Base-by-base conservation (phyloP, 73 alveolate species). In the Paramecium primaurelia region DNA sequence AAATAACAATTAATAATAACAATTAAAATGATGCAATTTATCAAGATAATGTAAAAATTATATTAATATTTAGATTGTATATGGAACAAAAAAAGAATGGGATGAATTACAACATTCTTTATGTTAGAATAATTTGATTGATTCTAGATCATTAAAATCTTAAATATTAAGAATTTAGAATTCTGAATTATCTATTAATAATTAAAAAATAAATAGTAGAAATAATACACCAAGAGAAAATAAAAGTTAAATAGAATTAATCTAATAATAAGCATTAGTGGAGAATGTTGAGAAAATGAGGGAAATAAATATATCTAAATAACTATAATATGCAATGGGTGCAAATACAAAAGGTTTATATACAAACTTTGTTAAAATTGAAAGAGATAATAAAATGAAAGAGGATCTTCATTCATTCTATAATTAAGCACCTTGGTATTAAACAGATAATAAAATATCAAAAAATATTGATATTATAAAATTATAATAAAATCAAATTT, bases 61-160 rank as follows among this genome's bases (percentile, higher is more conserved):
- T 4, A 18, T 16, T 2, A 16, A 9, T 38, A 36, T 36, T 75
- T 75, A 75, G 88, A 75, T 75, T 36, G 88, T 75, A 12, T 75
- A 75, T 75, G 88, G 88, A 30, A 75, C 88, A n/a, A 75, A 75
- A 42, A 36, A 20, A 34, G 88, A 75, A 75, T 75, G 88, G 88
- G 88, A 75, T 22, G 64, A 75, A 75, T 18, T 75, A 25, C 25
- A 75, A 38, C 88, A 75, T 75, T 75, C 88, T 3, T 25, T 75
- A 18, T 54, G 14, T 16, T n/a, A 54, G 64, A 36, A 75, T 38
- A 42, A 10, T 10, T 14, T 34, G 16, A 38, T 75, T 12, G 88
- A 36, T 3, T 75, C 88, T 3, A 8, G 30, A 42, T 75, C 88
- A 34, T 75, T 75, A 34, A 75, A 34, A 38, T 75, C 58, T 16